Conservation (phyloP, 768 basidiomycete species). For the Russula ochroleuca region DNA sequence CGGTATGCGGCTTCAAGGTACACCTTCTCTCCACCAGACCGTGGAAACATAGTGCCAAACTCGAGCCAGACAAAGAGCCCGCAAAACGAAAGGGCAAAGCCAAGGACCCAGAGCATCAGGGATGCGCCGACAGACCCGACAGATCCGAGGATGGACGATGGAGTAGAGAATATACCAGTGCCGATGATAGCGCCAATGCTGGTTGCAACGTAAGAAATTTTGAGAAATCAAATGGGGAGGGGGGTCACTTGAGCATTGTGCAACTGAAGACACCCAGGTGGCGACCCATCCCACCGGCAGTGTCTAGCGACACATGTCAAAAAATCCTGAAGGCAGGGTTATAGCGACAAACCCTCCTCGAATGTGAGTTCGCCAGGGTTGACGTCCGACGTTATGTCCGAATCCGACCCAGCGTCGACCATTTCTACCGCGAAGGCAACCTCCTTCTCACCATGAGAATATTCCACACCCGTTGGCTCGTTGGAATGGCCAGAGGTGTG, state of each 20-base stretch:
- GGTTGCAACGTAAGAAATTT: background rate
- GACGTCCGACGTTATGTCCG: no score
- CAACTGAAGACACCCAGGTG: slow-evolving; percentile 55
- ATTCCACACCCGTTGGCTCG: background rate
- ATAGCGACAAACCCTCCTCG: slow-evolving; percentile 43
- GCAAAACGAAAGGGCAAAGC: slow-evolving; percentile 53
- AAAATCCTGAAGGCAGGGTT: background rate
- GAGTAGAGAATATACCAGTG: slow-evolving; percentile 61
- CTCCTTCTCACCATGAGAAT: background rate
- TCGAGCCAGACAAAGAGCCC: slow-evolving; percentile 62
- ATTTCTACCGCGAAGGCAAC: background rate
- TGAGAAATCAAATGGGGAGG: background rate
- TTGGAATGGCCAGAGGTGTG: background rate
- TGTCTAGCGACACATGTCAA: slow-evolving; percentile 33
- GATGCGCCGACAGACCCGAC: slow-evolving; percentile 62
- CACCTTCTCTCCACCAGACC: slow-evolving; percentile 60
- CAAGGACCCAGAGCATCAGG: slow-evolving; percentile 60
- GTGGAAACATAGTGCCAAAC: slow-evolving; percentile 59
- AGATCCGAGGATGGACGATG: slow-evolving; percentile 52
- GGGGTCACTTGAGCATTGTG: slow-evolving; percentile 47
- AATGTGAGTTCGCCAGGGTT: slow-evolving; percentile 46
- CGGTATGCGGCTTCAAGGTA: slow-evolving; percentile 55
- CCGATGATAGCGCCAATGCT: slow-evolving; percentile 56
- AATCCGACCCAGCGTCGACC: background rate
- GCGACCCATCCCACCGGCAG: slow-evolving; percentile 54